These are phyloP conservation scores for Talaromyces sp. DNA, from an alignment of 2,329 filamentous ascomycete species.

Conservation along the genomic window DNA sequence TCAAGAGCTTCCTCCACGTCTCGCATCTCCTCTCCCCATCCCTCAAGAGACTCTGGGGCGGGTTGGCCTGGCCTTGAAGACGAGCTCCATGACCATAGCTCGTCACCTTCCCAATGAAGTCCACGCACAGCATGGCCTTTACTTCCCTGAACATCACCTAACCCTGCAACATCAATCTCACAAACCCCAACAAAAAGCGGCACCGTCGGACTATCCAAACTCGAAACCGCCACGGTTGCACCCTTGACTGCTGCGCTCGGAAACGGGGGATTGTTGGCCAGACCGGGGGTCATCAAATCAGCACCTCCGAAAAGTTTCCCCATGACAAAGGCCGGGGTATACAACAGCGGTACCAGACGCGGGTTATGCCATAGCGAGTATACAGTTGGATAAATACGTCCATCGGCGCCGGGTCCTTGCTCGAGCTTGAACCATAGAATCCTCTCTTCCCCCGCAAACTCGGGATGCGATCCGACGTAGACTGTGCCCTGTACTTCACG, in stretches of 20 bases:
- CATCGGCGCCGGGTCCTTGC: conserved; percentile 41
- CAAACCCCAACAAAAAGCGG: conserved; percentile 61
- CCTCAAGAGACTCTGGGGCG: conserved; percentile 49
- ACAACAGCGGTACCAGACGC: conserved; percentile 55
- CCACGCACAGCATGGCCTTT: conserved; percentile 61
- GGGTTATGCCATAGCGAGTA: conserved; percentile 64
- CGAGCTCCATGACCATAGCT: conserved; percentile 60
- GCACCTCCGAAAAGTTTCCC: conserved; percentile 59
- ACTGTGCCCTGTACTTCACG: conserved; percentile 58
- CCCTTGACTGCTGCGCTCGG: conserved; percentile 53
- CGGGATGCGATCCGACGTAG: conserved; percentile 56
- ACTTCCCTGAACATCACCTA: conserved; percentile 51
- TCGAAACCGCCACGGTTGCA: conserved; percentile 58
- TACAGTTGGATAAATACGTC: conserved; percentile 44
- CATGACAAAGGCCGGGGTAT: conserved; percentile 54
- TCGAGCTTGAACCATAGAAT: conserved; percentile 61
- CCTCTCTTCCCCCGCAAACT: conserved; percentile 45
- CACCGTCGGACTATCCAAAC: conserved; percentile 53
- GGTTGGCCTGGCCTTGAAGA: conserved; percentile 47
- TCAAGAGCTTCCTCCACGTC: conserved; percentile 28
- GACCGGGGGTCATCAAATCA: conserved; percentile 63
- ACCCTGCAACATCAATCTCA: conserved; percentile 54
- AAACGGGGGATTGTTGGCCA: conserved; percentile 60
- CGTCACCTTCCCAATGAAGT: conserved; percentile 63
- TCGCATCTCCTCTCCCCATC: conserved; percentile 39